These are phyloP conservation scores for Chlamydomonas schloesseri DNA, from an alignment of 139 green algal genomes.

Conservation along the genomic window DNA sequence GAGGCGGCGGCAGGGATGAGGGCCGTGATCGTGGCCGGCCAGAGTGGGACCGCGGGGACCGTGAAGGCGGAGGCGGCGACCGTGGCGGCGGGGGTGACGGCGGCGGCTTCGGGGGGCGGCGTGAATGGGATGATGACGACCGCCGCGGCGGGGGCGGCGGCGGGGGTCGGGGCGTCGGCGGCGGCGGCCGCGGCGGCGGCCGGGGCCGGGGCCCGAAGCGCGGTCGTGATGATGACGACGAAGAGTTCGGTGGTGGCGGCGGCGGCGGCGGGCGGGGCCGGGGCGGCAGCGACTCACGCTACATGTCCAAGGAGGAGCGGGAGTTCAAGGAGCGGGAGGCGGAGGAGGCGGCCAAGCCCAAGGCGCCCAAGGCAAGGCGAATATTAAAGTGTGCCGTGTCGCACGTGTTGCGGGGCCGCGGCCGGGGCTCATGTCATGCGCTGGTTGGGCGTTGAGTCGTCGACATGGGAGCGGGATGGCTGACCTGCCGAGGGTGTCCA, in stretches of 20 bases:
- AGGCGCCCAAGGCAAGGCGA: slow-evolving; percentile 34
- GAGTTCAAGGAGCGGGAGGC: slow-evolving; percentile 22
- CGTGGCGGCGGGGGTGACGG: not conserved
- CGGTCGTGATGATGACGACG: not conserved
- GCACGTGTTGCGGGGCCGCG: too few species aligned
- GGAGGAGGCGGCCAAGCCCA: slow-evolving; percentile 33
- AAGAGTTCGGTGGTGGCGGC: too few species aligned
- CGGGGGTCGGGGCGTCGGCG: not conserved
- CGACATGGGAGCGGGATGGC: too few species aligned
- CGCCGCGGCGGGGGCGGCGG: not conserved
- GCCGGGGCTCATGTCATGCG: too few species aligned
- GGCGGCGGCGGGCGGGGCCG: not conserved
- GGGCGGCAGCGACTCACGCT: not conserved
- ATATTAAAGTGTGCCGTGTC: too few species aligned
- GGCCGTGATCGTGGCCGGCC: not conserved
- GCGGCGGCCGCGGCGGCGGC: not conserved
- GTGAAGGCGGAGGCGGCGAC: not conserved
- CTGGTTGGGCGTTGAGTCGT: too few species aligned
- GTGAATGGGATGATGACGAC: not conserved
- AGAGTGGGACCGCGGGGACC: not conserved
- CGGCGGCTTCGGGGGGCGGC: not conserved
- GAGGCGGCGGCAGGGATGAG: too few species aligned
- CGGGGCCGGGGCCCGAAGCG: not conserved
- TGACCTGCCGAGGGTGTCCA: too few species aligned
- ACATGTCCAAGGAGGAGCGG: slow-evolving; percentile 27